Conservation (phyloP, 345 rosid species). For the Eucalyptus shirleyi region DNA sequence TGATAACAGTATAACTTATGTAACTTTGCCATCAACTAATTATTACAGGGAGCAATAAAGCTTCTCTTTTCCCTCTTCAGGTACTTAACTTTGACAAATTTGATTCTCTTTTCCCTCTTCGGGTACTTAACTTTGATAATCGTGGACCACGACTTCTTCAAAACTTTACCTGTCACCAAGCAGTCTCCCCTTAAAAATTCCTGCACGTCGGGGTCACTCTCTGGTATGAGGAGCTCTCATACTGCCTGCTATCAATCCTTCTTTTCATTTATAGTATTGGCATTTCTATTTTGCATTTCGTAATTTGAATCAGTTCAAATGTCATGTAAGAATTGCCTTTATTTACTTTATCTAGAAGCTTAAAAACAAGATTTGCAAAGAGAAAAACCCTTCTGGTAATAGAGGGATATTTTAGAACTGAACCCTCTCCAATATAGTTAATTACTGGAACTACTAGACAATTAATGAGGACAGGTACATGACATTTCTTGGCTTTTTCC, state of each 20-base stretch:
- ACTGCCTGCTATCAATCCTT: neutral
- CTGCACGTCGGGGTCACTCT: conserved; percentile 92
- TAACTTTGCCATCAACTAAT: neutral
- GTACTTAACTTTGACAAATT: conserved; percentile 73
- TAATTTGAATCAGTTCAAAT: too few species aligned
- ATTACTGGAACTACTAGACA: too few species aligned
- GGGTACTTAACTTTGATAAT: neutral
- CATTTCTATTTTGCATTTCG: too few species aligned
- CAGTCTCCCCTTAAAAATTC: conserved; percentile 87
- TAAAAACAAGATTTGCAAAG: too few species aligned
- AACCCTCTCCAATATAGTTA: too few species aligned
- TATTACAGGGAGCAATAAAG: neutral
- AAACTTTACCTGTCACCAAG: conserved; percentile 88
- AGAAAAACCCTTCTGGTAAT: too few species aligned
- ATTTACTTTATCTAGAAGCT: too few species aligned
- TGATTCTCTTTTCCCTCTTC: neutral
- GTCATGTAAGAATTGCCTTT: too few species aligned
- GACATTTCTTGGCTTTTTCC: too few species aligned
- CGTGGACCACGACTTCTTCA: conserved; percentile 75
- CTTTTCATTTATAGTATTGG: too few species aligned
- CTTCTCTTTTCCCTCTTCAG: conserved; percentile 6
- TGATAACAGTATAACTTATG: neutral
- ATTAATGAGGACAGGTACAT: too few species aligned
- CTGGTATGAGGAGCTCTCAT: conserved; percentile 30
- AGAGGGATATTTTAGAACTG: too few species aligned